Base-by-base conservation (phyloP, 1,139 yeast species). In the Pichia sp. region DNA sequence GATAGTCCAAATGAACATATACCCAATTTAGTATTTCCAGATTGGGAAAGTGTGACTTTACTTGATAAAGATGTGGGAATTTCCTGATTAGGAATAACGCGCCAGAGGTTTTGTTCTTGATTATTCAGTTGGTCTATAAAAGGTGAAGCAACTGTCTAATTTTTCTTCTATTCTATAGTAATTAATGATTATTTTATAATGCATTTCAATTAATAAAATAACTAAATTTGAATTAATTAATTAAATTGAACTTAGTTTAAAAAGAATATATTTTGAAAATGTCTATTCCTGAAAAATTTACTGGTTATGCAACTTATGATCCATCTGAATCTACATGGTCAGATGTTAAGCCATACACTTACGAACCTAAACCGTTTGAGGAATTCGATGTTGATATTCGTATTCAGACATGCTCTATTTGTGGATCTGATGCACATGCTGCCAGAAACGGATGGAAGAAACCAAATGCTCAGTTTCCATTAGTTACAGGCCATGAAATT, bases 401-500 rank as follows among this genome's bases (percentile, higher is more conserved):
- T 24, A 55, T 61, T 44, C 62, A 66, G 43, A 68, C 69, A 44
- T 76, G 85, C 58, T 85, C 86, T 30, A 68, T 80, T 49, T 80
- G 87, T 64, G 84, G 82, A 29, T 68, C 80, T 31, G 78, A 73
- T 51, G 61, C 68, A 40, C 76, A 70, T 56, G 62, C 70, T 30
- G 66, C 66, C n/a, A 55, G 59, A 23, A 72, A 66, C n/a, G 68
- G 67, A 22, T 73, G 78, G 77, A 63, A 61, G 4, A 58, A 66
- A 16, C 49, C 58, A 6, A 39, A 50, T 33, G 55, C 55, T 1
- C 41, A 45, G 24, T 52, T 43, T 31, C 63, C 62, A 34, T 47
- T 57, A 16, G 68, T 73, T 42, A 70, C 66, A 9, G 76, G 76
- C n/a, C 76, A 71, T 59, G 78, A 73, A 55, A 68, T 73, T 51